Conservation (phyloP, 2,329 filamentous ascomycete species). For the Fusarium protoensiforme region DNA sequence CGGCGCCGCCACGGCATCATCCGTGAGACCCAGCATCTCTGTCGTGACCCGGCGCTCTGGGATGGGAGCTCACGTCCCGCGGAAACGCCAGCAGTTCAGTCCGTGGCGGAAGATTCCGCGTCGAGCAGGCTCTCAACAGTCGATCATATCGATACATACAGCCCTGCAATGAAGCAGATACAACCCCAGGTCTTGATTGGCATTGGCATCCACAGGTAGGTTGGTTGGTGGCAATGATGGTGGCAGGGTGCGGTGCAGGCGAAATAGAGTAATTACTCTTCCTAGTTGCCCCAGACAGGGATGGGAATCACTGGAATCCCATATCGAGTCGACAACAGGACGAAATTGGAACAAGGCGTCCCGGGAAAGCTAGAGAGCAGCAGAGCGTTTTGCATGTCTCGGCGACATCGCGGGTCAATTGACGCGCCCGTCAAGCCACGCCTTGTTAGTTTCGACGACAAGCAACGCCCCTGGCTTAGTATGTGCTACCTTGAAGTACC, state of each 20-base stretch:
- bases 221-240: constrained; percentile 1
- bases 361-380: constrained; percentile 17
- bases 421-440: constrained; percentile 29
- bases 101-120: neutral
- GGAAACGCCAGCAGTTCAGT: neutral
- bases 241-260: constrained; percentile 7
- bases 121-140: neutral
- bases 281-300: constrained; percentile 20
- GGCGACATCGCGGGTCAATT: constrained; percentile 40
- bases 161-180: neutral
- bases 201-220: neutral
- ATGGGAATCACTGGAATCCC: constrained; percentile 39
- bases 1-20: constrained; percentile 40
- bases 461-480: constrained; percentile 5
- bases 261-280: constrained; percentile 6
- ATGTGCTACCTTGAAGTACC: neutral
- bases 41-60: neutral
- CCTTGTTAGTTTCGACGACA: constrained; percentile 28
- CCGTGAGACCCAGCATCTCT: constrained; percentile 12
- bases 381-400: constrained; percentile 40
- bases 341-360: constrained; percentile 19
- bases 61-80: neutral
- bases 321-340: constrained; percentile 18
- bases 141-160: neutral
- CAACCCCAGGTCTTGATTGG: neutral